Conservation (phyloP, 2,329 filamentous ascomycete species). For the Torrubiellomyces zombiae region DNA sequence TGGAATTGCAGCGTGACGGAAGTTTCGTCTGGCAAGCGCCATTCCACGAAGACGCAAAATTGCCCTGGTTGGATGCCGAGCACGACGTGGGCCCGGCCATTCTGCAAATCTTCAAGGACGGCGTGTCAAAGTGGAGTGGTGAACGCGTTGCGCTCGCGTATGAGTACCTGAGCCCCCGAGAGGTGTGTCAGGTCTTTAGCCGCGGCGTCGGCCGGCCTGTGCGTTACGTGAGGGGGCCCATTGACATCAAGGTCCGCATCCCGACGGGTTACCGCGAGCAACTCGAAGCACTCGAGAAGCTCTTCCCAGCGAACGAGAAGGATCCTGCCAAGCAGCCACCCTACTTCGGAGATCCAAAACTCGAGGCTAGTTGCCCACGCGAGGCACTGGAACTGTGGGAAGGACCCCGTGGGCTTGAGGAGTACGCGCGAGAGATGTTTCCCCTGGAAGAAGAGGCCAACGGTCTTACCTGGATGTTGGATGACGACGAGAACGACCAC, state of each 20-base stretch:
- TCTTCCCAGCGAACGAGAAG: conserved; percentile 34
- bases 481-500: conserved; percentile 26
- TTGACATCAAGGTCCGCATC: conserved; percentile 73
- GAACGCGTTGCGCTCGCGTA: conserved; percentile 74
- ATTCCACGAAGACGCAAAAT: conserved; percentile 73
- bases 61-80: conserved; percentile 93
- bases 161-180: conserved; percentile 66
- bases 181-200: conserved; percentile 69
- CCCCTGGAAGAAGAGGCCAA: conserved; percentile 90
- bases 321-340: conserved; percentile 41
- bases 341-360: conserved; percentile 41
- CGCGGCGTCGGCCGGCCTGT: conserved; percentile 64
- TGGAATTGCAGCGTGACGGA: conserved; percentile 71
- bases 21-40: conserved; percentile 88
- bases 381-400: conserved; percentile 79
- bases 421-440: conserved; percentile 90
- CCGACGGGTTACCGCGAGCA: conserved; percentile 81
- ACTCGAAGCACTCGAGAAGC: conserved; percentile 49
- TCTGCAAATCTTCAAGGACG: conserved; percentile 90
- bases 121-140: conserved; percentile 66
- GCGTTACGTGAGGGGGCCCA: conserved; percentile 58
- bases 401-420: conserved; percentile 75
- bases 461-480: conserved; percentile 80
- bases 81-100: conserved; percentile 89
- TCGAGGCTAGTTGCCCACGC: conserved; percentile 50